Conservation (phyloP, 257 asterid species). For the Solanum tacnaense region DNA sequence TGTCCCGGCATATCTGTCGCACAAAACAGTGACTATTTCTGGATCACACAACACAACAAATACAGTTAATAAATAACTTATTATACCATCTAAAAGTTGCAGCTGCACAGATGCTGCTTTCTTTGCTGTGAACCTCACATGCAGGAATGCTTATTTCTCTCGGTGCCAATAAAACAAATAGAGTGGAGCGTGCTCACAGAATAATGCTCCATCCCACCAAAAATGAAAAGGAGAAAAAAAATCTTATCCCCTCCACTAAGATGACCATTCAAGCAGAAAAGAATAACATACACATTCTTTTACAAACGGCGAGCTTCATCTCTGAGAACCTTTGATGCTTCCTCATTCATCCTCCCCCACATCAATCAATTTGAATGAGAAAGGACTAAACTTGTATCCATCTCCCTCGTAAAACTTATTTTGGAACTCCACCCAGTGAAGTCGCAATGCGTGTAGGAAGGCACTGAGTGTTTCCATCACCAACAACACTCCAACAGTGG, state of each 20-base stretch:
- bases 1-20: neutral
- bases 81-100: neutral
- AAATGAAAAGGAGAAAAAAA: neutral
- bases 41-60: neutral
- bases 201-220: neutral
- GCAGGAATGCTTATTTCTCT: slow-evolving; percentile 40
- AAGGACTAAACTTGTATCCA: slow-evolving; percentile 84
- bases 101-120: slow-evolving; percentile 22
- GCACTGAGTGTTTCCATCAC: slow-evolving; percentile 99
- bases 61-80: neutral
- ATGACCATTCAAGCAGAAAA: slow-evolving; percentile 25
- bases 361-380: slow-evolving; percentile 44
- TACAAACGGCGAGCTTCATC: neutral
- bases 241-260: slow-evolving; percentile 16
- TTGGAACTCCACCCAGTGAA: slow-evolving; percentile 97
- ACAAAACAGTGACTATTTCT: neutral
- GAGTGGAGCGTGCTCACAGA: slow-evolving; percentile 2
- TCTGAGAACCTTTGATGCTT: neutral
- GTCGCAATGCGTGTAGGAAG: slow-evolving; percentile 90
- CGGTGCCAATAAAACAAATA: slow-evolving; percentile 8
- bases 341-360: slow-evolving; percentile 61
- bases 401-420: slow-evolving; percentile 97
- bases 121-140: slow-evolving; percentile 7
- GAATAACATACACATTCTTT: slow-evolving; percentile 17
- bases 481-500: slow-evolving; percentile 86